Evolutionary conservation across 345 rosid genomes (phyloP).

Genomic region (Dimocarpus longan): DNA sequence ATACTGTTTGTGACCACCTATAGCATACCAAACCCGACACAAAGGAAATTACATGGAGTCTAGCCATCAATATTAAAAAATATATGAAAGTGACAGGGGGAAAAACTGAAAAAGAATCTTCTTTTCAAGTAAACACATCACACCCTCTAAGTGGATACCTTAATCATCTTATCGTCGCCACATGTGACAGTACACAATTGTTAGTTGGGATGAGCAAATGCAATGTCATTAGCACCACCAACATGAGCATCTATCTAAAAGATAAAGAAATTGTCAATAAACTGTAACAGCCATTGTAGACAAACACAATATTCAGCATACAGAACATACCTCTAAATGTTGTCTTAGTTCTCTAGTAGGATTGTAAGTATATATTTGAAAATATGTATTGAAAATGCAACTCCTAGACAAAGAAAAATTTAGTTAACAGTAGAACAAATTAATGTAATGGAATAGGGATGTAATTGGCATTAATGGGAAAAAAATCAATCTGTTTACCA

Average conservation of each 20-base stretch:
- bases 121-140: background rate
- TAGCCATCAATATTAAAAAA: background rate
- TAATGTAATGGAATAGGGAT: background rate
- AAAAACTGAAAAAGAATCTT: background rate
- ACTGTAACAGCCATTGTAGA: background rate
- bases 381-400: slow-evolving; percentile 78
- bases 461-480: background rate
- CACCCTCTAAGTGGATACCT: slow-evolving; percentile 36
- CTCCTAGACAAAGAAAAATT: slow-evolving; percentile 41
- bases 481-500: slow-evolving; percentile 34
- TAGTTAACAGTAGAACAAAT: background rate
- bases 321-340: background rate
- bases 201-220: slow-evolving; percentile 39
- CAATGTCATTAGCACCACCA: too few species aligned
- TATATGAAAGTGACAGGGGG: too few species aligned
- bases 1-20: slow-evolving; percentile 39
- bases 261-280: slow-evolving; percentile 16
- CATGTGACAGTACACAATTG: slow-evolving; percentile 59
- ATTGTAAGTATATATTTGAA: slow-evolving; percentile 69
- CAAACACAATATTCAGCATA: background rate
- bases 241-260: too few species aligned
- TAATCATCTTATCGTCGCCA: slow-evolving; percentile 67
- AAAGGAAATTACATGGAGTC: background rate
- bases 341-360: slow-evolving; percentile 47
- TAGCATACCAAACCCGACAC: slow-evolving; percentile 53